Evolutionary conservation across 352 stramenopile genomes (phyloP).

Genomic region (Thalassiosira ordinaria): DNA sequence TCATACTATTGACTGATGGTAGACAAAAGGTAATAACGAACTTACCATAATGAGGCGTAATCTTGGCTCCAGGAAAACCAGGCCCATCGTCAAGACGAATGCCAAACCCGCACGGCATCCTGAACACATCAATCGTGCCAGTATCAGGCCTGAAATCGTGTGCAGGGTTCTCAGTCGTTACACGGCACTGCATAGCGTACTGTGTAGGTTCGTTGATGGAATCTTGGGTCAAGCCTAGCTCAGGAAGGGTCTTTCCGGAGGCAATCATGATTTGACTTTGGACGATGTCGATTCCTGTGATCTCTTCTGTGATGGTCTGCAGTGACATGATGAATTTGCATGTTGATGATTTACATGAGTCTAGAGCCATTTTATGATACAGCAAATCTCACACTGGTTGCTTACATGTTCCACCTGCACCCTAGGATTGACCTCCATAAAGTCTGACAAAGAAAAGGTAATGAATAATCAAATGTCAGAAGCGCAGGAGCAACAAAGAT

Average conservation of each 20-base stretch:
- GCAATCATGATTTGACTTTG: constrained; percentile 93
- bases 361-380: too few species aligned
- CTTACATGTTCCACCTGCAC: constrained; percentile 93
- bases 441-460: too few species aligned
- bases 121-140: constrained; percentile 95
- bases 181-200: constrained; percentile 96
- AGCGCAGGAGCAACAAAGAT: too few species aligned
- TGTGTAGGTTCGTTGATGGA: constrained; percentile 91
- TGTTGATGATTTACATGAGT: too few species aligned
- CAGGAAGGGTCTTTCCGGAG: constrained; percentile 88
- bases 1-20: too few species aligned
- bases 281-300: constrained; percentile 92
- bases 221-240: constrained; percentile 92
- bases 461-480: too few species aligned
- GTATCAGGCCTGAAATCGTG: constrained; percentile 96
- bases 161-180: constrained; percentile 94
- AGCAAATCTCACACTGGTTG: too few species aligned
- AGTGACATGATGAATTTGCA: too few species aligned
- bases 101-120: constrained; percentile 90
- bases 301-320: constrained; percentile 84
- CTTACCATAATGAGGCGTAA: constrained; percentile 94
- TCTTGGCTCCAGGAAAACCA: constrained; percentile 95
- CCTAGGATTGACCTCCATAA: constrained; percentile 99
- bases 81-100: constrained; percentile 94
- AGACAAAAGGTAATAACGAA: too few species aligned